Evolutionary conservation across 106 monocot genomes (phyloP).

Genomic region (Dactylorhiza incarnata): DNA sequence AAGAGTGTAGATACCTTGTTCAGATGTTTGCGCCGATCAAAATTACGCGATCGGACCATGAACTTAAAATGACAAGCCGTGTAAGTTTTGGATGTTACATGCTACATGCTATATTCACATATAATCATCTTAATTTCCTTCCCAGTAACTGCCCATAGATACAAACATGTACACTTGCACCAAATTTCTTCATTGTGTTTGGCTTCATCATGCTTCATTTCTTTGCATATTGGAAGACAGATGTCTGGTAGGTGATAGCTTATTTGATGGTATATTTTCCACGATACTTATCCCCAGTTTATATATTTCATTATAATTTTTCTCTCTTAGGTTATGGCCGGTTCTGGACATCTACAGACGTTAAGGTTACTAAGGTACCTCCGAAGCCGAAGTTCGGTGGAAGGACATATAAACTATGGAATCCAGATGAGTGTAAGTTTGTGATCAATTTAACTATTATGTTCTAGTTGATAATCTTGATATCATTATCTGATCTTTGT

Average conservation of each 20-base stretch:
- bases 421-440: slow-evolving; percentile 90
- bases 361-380: slow-evolving; percentile 83
- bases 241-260: neutral
- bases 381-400: slow-evolving; percentile 65
- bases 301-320: neutral
- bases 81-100: too few relatives aligned
- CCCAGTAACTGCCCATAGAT: neutral
- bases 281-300: neutral
- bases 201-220: neutral
- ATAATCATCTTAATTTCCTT: too few relatives aligned
- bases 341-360: slow-evolving; percentile 87
- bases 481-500: neutral
- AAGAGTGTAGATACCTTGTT: too few relatives aligned
- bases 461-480: neutral
- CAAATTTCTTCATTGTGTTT: neutral
- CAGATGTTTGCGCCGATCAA: too few relatives aligned
- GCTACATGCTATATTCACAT: too few relatives aligned
- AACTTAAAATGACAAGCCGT: too few relatives aligned
- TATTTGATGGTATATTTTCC: neutral
- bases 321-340: slow-evolving; percentile 81
- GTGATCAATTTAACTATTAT: neutral
- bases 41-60: too few relatives aligned
- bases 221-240: neutral
- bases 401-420: slow-evolving; percentile 84
- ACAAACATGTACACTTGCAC: neutral